phyloP scores from a whole-genome alignment of 768 basidiomycete species.

The Agaricus subrufescens region DNA sequence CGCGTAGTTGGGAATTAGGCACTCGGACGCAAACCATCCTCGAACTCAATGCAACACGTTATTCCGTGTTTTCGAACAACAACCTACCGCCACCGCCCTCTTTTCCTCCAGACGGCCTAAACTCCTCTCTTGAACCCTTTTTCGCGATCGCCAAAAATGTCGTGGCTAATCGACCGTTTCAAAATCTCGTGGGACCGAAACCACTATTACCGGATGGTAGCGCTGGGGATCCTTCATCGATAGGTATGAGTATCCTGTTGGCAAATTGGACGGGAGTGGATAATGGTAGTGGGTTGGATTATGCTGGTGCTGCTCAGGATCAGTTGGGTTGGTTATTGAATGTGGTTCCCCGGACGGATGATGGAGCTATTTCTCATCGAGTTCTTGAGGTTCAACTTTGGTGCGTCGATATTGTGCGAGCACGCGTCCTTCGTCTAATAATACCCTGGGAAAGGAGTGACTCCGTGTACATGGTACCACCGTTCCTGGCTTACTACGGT shows the following conservation, averaged over 20 bases:
- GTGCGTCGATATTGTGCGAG: conserved; percentile 27
- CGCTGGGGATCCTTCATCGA: conserved; percentile 75
- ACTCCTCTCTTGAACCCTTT: conserved; percentile 44
- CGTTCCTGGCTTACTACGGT: conserved; percentile 85
- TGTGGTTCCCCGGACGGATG: conserved; percentile 53
- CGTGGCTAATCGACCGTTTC: conserved; percentile 41
- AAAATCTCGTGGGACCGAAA: conserved; percentile 43
- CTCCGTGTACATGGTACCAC: conserved; percentile 82
- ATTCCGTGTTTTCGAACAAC: conserved; percentile 37
- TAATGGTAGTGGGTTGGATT: conserved; percentile 40
- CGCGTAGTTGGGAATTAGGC: conserved; percentile 50
- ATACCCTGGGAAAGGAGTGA: conserved; percentile 51
- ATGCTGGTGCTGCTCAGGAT: conserved; percentile 55
- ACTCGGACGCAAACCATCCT: conserved; percentile 47
- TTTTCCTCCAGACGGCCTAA: conserved; percentile 24
- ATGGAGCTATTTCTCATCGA: conserved; percentile 84
- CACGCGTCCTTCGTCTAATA: background rate
- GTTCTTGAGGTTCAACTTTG: conserved; percentile 66
- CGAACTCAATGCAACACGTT: conserved; percentile 37
- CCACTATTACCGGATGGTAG: conserved; percentile 53
- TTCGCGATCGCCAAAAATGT: conserved; percentile 48
- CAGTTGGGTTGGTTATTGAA: conserved; percentile 62
- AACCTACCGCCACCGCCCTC: conserved; percentile 31
- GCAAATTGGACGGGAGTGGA: conserved; percentile 39
- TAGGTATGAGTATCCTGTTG: conserved; percentile 66